phyloP scores from a whole-genome alignment of 768 basidiomycete species.

The Atractiella rhizophila region DNA sequence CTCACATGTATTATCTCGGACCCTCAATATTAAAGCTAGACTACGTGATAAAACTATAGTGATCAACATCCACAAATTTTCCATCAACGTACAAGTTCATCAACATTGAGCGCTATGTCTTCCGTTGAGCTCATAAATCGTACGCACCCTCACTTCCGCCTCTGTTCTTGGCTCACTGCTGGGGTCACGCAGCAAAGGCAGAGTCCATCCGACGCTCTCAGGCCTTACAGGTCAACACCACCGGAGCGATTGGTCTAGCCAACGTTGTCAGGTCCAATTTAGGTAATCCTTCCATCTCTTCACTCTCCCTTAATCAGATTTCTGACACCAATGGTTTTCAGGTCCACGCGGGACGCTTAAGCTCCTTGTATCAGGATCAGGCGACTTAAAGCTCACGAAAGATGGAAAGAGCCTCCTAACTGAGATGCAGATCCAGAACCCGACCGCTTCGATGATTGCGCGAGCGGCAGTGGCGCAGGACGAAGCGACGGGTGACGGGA shows the following conservation, averaged over 20 bases:
- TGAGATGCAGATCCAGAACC: slow-evolving; percentile 97
- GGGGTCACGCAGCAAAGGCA: too few relatives aligned
- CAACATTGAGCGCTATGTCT: too few relatives aligned
- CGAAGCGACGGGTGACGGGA: slow-evolving; percentile 96
- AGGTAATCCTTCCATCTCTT: slow-evolving; percentile 29
- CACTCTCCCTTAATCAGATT: neutral
- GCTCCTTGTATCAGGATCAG: slow-evolving; percentile 96
- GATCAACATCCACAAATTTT: too few relatives aligned
- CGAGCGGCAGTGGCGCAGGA: slow-evolving; percentile 95
- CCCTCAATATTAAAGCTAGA: too few relatives aligned
- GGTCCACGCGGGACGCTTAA: slow-evolving; percentile 93
- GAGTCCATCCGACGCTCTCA: slow-evolving; percentile 23
- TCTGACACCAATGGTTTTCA: slow-evolving; percentile 17
- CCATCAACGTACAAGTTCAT: too few relatives aligned
- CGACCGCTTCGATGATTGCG: slow-evolving; percentile 96
- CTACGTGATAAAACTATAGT: too few relatives aligned
- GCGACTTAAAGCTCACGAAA: slow-evolving; percentile 99
- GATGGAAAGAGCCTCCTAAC: slow-evolving; percentile 94
- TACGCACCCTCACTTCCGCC: too few relatives aligned
- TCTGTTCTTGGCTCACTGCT: too few relatives aligned
- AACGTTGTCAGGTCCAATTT: slow-evolving; percentile 92
- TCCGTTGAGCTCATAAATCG: too few relatives aligned
- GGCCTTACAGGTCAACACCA: slow-evolving; percentile 24
- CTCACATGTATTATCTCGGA: too few relatives aligned
- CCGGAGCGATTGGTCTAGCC: slow-evolving; percentile 87